Conservation (phyloP, 306 rosid genomes). For the Calophaca sinica region DNA sequence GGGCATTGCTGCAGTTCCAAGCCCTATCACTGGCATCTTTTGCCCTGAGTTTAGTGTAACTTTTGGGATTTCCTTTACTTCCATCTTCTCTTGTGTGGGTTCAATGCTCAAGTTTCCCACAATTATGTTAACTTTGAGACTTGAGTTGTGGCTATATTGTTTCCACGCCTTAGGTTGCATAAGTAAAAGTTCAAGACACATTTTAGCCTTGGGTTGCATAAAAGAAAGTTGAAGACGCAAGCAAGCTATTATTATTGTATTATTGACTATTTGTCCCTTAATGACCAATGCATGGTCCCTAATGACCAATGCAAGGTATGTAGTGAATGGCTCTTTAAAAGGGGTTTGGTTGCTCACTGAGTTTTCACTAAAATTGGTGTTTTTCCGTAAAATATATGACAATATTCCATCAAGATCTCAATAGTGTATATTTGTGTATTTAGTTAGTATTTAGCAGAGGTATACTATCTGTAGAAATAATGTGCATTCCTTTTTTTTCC, state of each 20-base stretch:
- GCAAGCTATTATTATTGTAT: neutral
- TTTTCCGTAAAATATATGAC: neutral
- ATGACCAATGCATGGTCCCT: neutral
- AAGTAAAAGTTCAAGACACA: neutral
- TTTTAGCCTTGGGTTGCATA: slow-evolving; percentile 13
- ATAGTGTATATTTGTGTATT: too few species aligned
- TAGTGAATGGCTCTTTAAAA: neutral
- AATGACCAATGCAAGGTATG: neutral
- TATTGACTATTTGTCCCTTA: neutral
- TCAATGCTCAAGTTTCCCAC: slow-evolving; percentile 6
- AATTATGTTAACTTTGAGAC: too few species aligned
- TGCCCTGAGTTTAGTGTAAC: slow-evolving; percentile 46
- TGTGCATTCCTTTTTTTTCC: too few species aligned
- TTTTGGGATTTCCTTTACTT: slow-evolving; percentile 36
- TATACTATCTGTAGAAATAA: too few species aligned
- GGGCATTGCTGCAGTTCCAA: slow-evolving; percentile 42
- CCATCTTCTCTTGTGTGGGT: slow-evolving; percentile 40
- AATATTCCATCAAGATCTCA: slow-evolving; percentile 30
- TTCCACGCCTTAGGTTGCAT: slow-evolving; percentile 21
- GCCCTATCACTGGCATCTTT: slow-evolving; percentile 45
- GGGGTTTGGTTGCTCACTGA: neutral
- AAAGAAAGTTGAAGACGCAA: neutral
- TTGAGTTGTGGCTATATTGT: slow-evolving; percentile 19
- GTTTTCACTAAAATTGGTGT: neutral
- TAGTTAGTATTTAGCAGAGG: too few species aligned